Evolutionary conservation across 2,329 filamentous ascomycete species (phyloP), one percentile per base, ranked within the genome.

Genomic region (Xylaria sp.): DNA sequence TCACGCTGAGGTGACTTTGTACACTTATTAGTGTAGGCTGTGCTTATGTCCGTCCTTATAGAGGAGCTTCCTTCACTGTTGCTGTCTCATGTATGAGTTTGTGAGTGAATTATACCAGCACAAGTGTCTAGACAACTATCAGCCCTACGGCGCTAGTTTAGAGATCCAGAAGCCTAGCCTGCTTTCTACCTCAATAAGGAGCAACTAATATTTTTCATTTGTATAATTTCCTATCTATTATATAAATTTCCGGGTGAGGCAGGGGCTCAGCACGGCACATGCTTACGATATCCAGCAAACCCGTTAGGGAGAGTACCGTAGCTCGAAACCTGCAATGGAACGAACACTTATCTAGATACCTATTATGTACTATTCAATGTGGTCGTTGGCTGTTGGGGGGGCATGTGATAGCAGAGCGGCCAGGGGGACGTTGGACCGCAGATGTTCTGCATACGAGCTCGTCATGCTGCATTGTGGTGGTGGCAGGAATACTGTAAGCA

Each of bases 391-490:
- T 17, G 21, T 19, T 25, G 33, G 31, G 6, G 19, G 25, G 25
- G 25, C 19, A 49, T 49, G 51, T 47, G 57, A 51, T 13, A 9
- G 40, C 19, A 33, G 23, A 56, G 40, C 23, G 23, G n/a, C 19
- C 17, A 25, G 43, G 29, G 49, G 17, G 27, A 37, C 13, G 51
- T 60, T 37, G 56, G 40, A 46, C 37, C 47, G 60, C 47, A 60
- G 52, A 61, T 64, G 61, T 54, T 58, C 47, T 49, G 60, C 60
- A 64, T 64, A 54, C 17, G 33, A 43, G 43, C 25, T 56, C 60
- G 60, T 57, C 57, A 65, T 65, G 35, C 27, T 60, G 63, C 63
- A 65, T 60, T 5, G 49, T 37, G 60, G 35, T 48, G 52, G 55
- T 31, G 60, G 60, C 40, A 44, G 43, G 29, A 31, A 21, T 29